Evolutionary conservation across 495 filamentous ascomycete genomes (phyloP).

Genomic region (Lasiosphaeria miniovina): DNA sequence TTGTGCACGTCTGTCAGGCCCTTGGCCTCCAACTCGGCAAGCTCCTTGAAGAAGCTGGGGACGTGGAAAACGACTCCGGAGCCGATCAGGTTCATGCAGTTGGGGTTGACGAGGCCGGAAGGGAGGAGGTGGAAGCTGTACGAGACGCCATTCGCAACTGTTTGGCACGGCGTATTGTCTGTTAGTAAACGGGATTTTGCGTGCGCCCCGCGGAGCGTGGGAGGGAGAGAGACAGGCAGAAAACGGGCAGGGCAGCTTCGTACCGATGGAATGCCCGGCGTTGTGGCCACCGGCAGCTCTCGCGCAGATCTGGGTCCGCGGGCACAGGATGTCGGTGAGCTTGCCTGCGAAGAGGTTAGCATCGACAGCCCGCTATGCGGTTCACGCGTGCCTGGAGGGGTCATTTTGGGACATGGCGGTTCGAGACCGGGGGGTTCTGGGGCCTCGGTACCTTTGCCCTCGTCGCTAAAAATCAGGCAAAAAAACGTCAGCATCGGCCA

Average conservation of each 20-base stretch:
- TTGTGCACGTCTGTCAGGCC: slow-evolving; percentile 61
- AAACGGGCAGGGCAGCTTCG: slow-evolving; percentile 31
- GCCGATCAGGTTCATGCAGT: slow-evolving; percentile 79
- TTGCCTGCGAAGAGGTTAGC: slow-evolving; percentile 42
- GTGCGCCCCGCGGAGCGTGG: background rate
- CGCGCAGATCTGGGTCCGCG: slow-evolving; percentile 38
- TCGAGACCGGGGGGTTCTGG: background rate
- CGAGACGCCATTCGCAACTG: slow-evolving; percentile 37
- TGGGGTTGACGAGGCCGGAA: slow-evolving; percentile 71
- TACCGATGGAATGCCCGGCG: slow-evolving; percentile 61
- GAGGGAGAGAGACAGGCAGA: slow-evolving; percentile 48
- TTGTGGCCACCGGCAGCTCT: slow-evolving; percentile 36
- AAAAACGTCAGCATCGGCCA: background rate
- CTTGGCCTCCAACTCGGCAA: slow-evolving; percentile 66
- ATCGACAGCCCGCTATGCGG: slow-evolving; percentile 55
- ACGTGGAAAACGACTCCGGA: slow-evolving; percentile 83
- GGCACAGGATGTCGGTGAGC: slow-evolving; percentile 40
- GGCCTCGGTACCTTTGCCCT: slow-evolving; percentile 61
- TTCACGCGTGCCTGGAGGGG: background rate
- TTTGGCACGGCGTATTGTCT: background rate
- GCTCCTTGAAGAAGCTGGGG: slow-evolving; percentile 75
- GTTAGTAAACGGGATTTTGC: slow-evolving; percentile 7
- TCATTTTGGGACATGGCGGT: background rate
- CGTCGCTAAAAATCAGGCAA: slow-evolving; percentile 56
- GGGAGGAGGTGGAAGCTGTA: slow-evolving; percentile 62